Evolutionary conservation across 345 rosid species (phyloP).

Genomic region (Populus deltoides): DNA sequence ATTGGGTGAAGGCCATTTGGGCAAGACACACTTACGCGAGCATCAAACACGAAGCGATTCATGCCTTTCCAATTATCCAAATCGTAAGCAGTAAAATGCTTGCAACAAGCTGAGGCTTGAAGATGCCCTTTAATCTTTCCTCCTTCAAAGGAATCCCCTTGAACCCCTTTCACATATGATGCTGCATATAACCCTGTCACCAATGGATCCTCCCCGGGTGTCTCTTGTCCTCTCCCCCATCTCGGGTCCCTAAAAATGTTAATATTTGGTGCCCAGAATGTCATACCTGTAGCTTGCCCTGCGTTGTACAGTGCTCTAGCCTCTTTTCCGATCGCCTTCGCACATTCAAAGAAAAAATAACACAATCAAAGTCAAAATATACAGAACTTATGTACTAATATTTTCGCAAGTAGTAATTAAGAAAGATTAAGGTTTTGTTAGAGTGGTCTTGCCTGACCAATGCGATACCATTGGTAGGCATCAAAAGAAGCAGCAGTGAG

Average conservation of each 20-base stretch:
- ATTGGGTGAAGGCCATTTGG: no score
- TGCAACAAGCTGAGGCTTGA: constrained; percentile 36
- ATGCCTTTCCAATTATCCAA: constrained; percentile 32
- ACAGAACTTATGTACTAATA: neutral
- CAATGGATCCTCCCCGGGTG: constrained; percentile 33
- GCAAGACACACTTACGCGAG: constrained; percentile 21
- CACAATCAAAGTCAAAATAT: neutral
- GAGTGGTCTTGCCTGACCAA: constrained; percentile 51
- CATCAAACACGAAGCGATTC: constrained; percentile 30
- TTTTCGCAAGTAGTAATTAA: neutral
- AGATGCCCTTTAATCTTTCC: constrained; percentile 28
- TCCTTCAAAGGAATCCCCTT: constrained; percentile 30
- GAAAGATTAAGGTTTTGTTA: neutral
- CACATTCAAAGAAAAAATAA: neutral
- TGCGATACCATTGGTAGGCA: constrained; percentile 68
- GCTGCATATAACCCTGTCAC: constrained; percentile 26
- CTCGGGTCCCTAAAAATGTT: constrained; percentile 37
- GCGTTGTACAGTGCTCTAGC: constrained; percentile 31
- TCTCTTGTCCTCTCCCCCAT: constrained; percentile 38
- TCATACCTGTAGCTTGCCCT: constrained; percentile 32
- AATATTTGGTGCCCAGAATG: constrained; percentile 35
- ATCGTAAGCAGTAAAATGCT: constrained; percentile 36
- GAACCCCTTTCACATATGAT: constrained; percentile 32
- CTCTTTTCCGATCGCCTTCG: constrained; percentile 28
- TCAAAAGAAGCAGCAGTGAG: constrained; percentile 79